Evolutionary conservation across 75 land plant species (phyloP), one percentile per base, ranked within the genome.

Genomic region (Isoetes taiwanensis): DNA sequence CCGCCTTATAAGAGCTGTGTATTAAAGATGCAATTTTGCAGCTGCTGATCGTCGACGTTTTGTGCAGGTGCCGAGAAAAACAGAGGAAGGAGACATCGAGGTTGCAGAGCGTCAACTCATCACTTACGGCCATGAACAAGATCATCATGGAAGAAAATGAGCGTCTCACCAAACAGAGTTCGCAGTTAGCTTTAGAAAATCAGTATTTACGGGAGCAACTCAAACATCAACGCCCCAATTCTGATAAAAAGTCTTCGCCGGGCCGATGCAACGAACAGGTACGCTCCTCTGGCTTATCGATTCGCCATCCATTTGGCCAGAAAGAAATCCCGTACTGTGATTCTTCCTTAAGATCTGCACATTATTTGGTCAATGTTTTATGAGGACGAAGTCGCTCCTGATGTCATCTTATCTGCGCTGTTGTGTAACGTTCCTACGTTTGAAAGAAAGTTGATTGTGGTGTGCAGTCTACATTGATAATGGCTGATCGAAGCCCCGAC

Each of bases 121-220:
- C 86, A 72, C 78, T 90, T 58, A 68, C 76, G 41, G 88, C 97
- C 6, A 78, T 90, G 97, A 90, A 90, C 66, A 89, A 90, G 72
- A 68, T 90, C 42, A 73, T 90, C 52, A 83, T 90, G 97, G 97
- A 90, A 65, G 97, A 90, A 68, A 90, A 90, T 69, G 97, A 90
- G 68, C 80, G 97, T 0, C 61, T 90, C 33, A 83, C 94, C 61
- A 90, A 90, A 71, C 97, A 90, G 61, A 87, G 83, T 25, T 84
- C 97, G 6, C 94, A 86, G 28, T 57, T 90, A 53, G 83, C 82
- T 0, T 78, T 80, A 32, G 97, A 90, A 52, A 90, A 90, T 64
- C 96, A 91, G 4, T 87, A 64, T 54, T 72, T 90, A 66, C 67
- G 80, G 33, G 82, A 80, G 54, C 94, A 90, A 62, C 30, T 82